Base-by-base conservation (phyloP, 2,329 filamentous ascomycete species). In the Chaetomiaceae sp. region DNA sequence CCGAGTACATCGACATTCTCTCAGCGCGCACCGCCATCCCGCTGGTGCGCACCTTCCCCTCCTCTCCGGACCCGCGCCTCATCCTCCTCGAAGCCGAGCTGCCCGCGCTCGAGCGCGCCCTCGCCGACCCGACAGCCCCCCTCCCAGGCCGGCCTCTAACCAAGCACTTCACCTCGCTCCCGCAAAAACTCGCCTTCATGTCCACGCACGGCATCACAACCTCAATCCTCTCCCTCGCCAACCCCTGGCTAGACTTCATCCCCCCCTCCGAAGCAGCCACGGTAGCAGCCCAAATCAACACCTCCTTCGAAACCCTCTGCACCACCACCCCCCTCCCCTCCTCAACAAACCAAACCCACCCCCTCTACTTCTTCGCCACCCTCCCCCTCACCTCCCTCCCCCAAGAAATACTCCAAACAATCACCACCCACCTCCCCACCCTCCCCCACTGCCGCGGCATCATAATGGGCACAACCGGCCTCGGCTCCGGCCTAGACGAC, bases 201-300 rank as follows among this genome's bases (percentile, higher is more conserved):
- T 78, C 89, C 66, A 79, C 76, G 14, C 91, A 96, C 70, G 73
- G 73, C 47, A 96, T 96, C 65, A 79, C 86, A 67, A 82, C 86
- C 57, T 93, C 87, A 1, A 87, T 96, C 44, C 82, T 96, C 56
- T 93, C 88, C 0, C 81, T 96, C 19, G 91, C 91, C 13, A 96
- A 96, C 64, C 91, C 91, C 0, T 96, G 91, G 91, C 78, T 96
- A 2, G 91, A 96, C 68, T 96, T 95, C 64, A 70, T 96, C 0
- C 65, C 73, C 9, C 64, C 80, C 0, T 66, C 72, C 4, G 79
- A 85, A 57, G 86, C 87, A 0, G 79, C 77, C 2, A 65, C 69
- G 25, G 82, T 84, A 43, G 89, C 89, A 1, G 63, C 70, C 47
- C 74, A 73, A 1, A 84, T 95, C 66, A 96, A 96, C 66, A 73